phyloP scores from a whole-genome alignment of 257 asterid genomes.

The Jacaranda copaia region DNA sequence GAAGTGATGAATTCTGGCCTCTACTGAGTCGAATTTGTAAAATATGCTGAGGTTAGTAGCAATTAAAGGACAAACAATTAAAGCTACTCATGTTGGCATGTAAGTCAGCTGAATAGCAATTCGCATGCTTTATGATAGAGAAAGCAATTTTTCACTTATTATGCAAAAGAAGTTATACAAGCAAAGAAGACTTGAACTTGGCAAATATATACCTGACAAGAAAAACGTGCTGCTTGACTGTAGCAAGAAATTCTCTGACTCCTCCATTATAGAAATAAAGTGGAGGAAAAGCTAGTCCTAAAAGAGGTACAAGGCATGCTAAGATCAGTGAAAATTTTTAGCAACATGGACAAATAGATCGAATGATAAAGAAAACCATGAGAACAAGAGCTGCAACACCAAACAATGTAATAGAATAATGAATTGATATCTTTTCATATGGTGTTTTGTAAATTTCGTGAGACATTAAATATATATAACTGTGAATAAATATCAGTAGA shows the following conservation, averaged over 20 bases:
- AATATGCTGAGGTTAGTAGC: not conserved
- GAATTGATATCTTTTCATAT: too few species aligned
- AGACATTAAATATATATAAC: constrained; percentile 6
- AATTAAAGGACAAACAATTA: constrained; percentile 25
- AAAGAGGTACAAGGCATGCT: constrained; percentile 33
- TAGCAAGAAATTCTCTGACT: constrained; percentile 87
- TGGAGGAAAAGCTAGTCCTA: constrained; percentile 96
- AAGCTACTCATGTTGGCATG: constrained; percentile 3
- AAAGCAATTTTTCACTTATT: not conserved
- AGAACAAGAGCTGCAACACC: not conserved
- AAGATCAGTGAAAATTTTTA: constrained; percentile 12
- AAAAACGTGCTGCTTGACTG: constrained; percentile 78
- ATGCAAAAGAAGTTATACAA: constrained; percentile 16
- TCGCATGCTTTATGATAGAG: constrained; percentile 2
- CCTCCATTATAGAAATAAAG: constrained; percentile 98
- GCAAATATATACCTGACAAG: constrained; percentile 75
- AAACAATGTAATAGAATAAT: not conserved
- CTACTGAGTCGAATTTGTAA: constrained; percentile 15
- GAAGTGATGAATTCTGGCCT: not conserved
- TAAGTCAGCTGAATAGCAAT: not conserved
- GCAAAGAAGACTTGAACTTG: constrained; percentile 36
- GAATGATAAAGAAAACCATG: constrained; percentile 8
- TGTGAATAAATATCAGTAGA: not conserved
- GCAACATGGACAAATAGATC: not conserved
- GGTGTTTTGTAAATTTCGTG: not conserved